Percentiles rank a stretch among this genome's conserved stretches.
phyloP scores from a whole-genome alignment of 192 early-diverging fungal species.

The Jimgerdemannia lactiflua region DNA sequence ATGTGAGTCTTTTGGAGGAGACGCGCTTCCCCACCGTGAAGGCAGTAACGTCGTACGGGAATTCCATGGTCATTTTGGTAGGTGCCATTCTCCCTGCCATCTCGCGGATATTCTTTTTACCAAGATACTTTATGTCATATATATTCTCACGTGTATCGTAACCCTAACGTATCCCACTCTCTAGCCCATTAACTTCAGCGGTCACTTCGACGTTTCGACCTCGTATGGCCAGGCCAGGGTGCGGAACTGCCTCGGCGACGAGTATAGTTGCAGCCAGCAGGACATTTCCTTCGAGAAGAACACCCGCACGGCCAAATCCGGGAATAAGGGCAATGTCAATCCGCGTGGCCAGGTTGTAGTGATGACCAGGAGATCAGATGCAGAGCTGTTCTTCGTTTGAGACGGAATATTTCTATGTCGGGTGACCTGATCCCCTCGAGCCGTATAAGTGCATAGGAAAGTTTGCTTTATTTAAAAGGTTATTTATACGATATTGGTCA shows the following conservation, averaged over 20 bases:
- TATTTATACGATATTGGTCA: too few species aligned
- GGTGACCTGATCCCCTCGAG: too few species aligned
- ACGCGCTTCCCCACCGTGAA: neutral
- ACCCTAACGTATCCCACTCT: neutral
- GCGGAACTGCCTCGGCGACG: neutral
- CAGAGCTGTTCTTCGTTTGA: neutral
- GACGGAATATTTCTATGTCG: neutral
- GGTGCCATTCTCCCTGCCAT: neutral
- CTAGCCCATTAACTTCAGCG: neutral
- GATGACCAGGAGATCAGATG: neutral
- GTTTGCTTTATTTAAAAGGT: too few species aligned
- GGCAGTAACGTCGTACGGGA: neutral
- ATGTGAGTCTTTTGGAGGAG: neutral
- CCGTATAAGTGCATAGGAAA: too few species aligned
- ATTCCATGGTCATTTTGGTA: neutral
- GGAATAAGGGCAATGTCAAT: neutral
- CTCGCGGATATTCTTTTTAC: neutral
- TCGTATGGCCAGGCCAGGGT: neutral
- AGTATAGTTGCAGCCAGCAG: neutral
- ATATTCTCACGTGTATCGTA: neutral
- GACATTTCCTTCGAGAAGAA: neutral
- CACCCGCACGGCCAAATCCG: neutral
- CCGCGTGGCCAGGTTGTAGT: neutral
- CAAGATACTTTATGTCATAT: too few species aligned
- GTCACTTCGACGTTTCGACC: neutral